A percentile compares a stretch with the other conserved stretches of the same genome.
phyloP scores from a whole-genome alignment of 495 filamentous ascomycete genomes.

The Talaromyces proteolyticus region DNA sequence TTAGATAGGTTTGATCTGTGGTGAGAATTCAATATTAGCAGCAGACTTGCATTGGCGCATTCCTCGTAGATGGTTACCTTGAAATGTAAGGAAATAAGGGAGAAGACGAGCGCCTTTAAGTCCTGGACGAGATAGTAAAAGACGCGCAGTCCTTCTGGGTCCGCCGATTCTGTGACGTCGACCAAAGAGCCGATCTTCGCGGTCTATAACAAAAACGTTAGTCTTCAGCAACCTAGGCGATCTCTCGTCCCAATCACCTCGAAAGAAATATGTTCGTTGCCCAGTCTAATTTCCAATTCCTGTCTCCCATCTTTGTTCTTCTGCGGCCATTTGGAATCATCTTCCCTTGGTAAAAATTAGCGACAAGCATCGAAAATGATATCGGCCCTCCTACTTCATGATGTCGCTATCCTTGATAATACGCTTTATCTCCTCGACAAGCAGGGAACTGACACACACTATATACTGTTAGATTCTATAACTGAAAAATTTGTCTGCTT shows the following conservation, averaged over 20 bases:
- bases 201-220: slow-evolving; percentile 50
- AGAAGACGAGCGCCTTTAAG: slow-evolving; percentile 94
- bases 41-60: too few relatives aligned
- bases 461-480: slow-evolving; percentile 13
- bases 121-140: slow-evolving; percentile 99
- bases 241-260: slow-evolving; percentile 52
- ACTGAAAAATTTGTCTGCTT: too few relatives aligned
- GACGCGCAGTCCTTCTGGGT: slow-evolving; percentile 95
- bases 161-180: slow-evolving; percentile 91
- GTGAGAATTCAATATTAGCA: slow-evolving; percentile 5
- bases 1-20: slow-evolving; percentile 78
- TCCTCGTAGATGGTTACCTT: too few relatives aligned
- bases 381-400: slow-evolving; percentile 64
- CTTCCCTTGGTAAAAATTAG: slow-evolving; percentile 62
- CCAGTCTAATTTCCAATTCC: slow-evolving; percentile 91
- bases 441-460: slow-evolving; percentile 96
- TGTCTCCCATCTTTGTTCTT: slow-evolving; percentile 99
- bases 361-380: not conserved
- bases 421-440: slow-evolving; percentile 89
- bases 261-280: slow-evolving; percentile 96
- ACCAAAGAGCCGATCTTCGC: slow-evolving; percentile 97
- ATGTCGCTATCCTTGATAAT: slow-evolving; percentile 99
- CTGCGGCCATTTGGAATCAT: slow-evolving; percentile 98
- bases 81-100: slow-evolving; percentile 93
- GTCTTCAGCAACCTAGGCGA: not conserved